Base-by-base conservation (phyloP, 371 early-diverging fungal species). In the Rhizomucor miehei region DNA sequence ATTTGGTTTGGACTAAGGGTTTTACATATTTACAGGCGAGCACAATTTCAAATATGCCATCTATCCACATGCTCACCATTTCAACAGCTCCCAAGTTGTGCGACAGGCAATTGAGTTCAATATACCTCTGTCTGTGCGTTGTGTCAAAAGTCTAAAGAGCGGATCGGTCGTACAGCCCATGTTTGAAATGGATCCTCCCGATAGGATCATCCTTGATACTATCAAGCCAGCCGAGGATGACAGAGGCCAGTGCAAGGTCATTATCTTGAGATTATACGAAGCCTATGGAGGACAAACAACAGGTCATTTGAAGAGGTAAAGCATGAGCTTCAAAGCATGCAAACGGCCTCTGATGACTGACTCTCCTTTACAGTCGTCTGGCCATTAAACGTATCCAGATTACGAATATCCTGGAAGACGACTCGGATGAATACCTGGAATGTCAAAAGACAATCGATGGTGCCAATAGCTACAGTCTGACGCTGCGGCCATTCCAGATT, bases 21-120 rank as follows among this genome's bases (percentile, higher is more conserved):
- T 23, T 1, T 45, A 37, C 16, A 51, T 37, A 38, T 40, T n/a
- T n/a, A n/a, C n/a, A 71, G 63, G 71, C 19, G 51, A 76, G 78
- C 95, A 94, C 56, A 64, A 77, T 14, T 93, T 98, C 82, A 83
- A 82, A 40, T 98, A 92, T 65, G 97, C 95, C 0, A 62, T 97
- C 10, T 91, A 88, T 55, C 95, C 97, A 6, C 98, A 98, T 71
- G 59, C 67, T 36, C 88, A 90, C 0, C 63, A 86, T 12, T 97
- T 92, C 61, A 57, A 68, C 36, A 87, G 88, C 49, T 87, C 90
- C 2, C 67, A 88, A 47, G 94, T 96, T 0, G 93, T 95, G 21
- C 85, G 81, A 23, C 79, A 86, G 47, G 96, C 90, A 0, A 88
- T 92, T 48, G 85, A 92, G 56, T 95, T 93, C 67, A 98, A 97